Evolutionary conservation across 2,329 filamentous ascomycete species (phyloP).

Genomic region (Epicoccum sorghinum): DNA sequence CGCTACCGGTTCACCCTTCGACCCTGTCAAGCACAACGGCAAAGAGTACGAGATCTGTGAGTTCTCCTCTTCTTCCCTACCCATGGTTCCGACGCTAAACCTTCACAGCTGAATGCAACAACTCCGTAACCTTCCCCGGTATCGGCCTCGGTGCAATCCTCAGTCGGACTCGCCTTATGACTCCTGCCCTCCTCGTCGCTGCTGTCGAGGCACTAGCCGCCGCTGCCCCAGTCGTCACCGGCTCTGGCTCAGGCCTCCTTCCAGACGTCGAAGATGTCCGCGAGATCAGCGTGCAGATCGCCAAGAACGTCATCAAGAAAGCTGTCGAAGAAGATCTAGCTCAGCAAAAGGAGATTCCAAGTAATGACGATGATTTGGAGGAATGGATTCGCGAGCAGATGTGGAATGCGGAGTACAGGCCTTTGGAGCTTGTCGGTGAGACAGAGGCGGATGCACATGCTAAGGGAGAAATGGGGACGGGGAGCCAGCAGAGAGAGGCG

Average conservation of each 20-base stretch:
- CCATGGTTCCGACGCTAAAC: conserved; percentile 7
- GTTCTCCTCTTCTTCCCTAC: conserved; percentile 36
- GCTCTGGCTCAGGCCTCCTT: conserved; percentile 68
- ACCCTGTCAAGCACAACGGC: conserved; percentile 68
- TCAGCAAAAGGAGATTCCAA: conserved; percentile 69
- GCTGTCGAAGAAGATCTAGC: conserved; percentile 73
- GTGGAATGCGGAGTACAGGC: conserved; percentile 76
- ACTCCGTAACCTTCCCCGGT: conserved; percentile 82
- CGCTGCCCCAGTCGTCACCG: conserved; percentile 71
- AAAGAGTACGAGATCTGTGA: conserved; percentile 61
- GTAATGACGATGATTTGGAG: conserved; percentile 61
- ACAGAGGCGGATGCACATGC: conserved; percentile 62
- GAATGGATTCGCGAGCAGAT: conserved; percentile 80
- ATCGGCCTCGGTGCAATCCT: conserved; percentile 83
- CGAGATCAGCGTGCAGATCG: conserved; percentile 78
- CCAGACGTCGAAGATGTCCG: conserved; percentile 78
- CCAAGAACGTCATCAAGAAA: conserved; percentile 73
- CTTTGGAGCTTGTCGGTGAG: conserved; percentile 62
- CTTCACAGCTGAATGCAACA: conserved; percentile 79
- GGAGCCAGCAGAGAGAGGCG: conserved; percentile 32
- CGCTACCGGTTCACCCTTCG: conserved; percentile 83
- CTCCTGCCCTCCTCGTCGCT: conserved; percentile 80
- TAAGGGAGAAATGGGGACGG: conserved; percentile 61
- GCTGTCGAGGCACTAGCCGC: conserved; percentile 75
- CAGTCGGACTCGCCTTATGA: conserved; percentile 68